phyloP scores from a whole-genome alignment of 495 filamentous ascomycete genomes.

The Bacidia rubella region DNA sequence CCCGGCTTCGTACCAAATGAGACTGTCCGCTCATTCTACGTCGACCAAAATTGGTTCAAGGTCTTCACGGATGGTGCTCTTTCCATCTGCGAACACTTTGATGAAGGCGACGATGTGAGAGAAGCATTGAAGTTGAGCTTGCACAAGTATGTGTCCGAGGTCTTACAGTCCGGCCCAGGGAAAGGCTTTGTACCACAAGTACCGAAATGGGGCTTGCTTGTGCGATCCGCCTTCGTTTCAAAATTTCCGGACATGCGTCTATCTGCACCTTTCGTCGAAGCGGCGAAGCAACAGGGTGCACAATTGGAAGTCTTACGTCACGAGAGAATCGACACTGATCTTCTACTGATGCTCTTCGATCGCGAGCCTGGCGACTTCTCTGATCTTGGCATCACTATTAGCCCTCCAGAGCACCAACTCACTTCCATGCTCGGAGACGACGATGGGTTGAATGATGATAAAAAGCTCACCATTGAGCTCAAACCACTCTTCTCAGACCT shows the following conservation, averaged over 20 bases:
- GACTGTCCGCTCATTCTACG: neutral
- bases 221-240: neutral
- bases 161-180: neutral
- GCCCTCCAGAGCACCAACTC: neutral
- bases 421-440: neutral
- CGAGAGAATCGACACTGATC: neutral
- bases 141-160: neutral
- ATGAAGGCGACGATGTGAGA: neutral
- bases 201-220: neutral
- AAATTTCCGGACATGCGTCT: neutral
- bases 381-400: neutral
- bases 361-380: neutral
- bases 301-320: neutral
- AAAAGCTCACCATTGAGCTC: neutral
- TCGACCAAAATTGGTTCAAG: neutral
- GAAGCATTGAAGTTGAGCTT: neutral
- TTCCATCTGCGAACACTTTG: neutral
- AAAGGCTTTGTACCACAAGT: neutral
- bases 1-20: neutral
- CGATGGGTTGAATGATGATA: neutral
- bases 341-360: neutral
- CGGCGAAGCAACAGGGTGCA: neutral
- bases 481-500: neutral
- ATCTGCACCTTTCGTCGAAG: neutral
- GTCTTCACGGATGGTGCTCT: neutral